A percentile compares a stretch with the other conserved stretches of the same genome.
These are phyloP conservation scores for Apostasia ramifera DNA, from an alignment of 106 monocot species.

Conservation along the genomic window DNA sequence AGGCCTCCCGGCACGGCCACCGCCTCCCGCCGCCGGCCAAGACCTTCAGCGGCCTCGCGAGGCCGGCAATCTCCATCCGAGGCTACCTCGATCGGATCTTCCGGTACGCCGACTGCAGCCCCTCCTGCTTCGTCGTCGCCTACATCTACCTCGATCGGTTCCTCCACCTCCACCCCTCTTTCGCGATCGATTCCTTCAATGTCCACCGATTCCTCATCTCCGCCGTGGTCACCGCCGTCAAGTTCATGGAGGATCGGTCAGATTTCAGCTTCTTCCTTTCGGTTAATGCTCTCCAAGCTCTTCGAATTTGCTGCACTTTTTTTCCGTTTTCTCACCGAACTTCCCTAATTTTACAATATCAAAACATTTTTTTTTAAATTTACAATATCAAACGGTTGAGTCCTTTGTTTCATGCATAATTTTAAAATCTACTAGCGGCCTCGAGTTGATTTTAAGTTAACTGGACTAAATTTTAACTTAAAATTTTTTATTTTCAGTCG, in stretches of 20 bases:
- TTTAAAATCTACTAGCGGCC: no score
- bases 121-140: conserved; percentile 42
- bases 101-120: conserved; percentile 38
- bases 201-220: conserved; percentile 58
- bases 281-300: no score
- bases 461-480: no score
- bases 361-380: no score
- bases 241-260: conserved; percentile 59
- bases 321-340: no score
- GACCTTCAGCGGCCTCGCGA: conserved; percentile 30
- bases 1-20: neutral
- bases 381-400: no score
- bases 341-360: no score
- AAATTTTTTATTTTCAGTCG: no score
- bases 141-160: conserved; percentile 54
- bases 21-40: neutral
- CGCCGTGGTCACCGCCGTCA: conserved; percentile 40
- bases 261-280: neutral
- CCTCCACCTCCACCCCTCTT: conserved; percentile 5
- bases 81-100: conserved; percentile 43
- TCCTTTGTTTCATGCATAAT: no score
- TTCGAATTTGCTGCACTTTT: no score
- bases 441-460: no score
- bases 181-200: conserved; percentile 28
- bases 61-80: conserved; percentile 27